phyloP scores from a whole-genome alignment of 2,329 filamentous ascomycete genomes.

The Rhinocladiella mackenziei region DNA sequence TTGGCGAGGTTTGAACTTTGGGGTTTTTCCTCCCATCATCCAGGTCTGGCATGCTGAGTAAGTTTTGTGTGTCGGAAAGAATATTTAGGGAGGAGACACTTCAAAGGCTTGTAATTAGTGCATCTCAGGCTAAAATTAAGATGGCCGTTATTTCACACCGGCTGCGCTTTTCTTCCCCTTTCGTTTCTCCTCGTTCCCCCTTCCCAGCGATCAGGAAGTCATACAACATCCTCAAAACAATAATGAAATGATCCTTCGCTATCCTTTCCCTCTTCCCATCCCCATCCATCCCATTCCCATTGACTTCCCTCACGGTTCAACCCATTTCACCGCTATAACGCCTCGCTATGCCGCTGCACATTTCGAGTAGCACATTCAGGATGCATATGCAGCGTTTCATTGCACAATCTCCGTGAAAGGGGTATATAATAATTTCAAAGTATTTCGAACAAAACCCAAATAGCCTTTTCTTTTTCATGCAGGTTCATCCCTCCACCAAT shows the following conservation, averaged over 20 bases:
- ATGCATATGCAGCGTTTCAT: conserved; percentile 16
- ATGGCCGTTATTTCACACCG: too few species aligned
- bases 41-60: conserved; percentile 22
- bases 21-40: conserved; percentile 20
- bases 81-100: conserved; percentile 16
- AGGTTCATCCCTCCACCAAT: conserved; percentile 68
- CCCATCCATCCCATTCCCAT: neutral
- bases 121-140: neutral
- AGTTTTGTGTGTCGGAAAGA: conserved; percentile 14
- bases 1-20: conserved; percentile 4
- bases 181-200: too few species aligned
- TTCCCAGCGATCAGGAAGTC: neutral
- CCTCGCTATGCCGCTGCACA: conserved; percentile 24
- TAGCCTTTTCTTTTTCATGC: neutral
- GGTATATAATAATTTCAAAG: conserved; percentile 23
- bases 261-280: too few species aligned
- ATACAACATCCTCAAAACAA: conserved; percentile 1
- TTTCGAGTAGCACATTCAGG: conserved; percentile 11
- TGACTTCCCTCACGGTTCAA: neutral
- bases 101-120: neutral
- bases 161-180: too few species aligned
- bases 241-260: conserved; percentile 3
- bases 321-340: conserved; percentile 11
- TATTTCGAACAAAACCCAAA: conserved; percentile 8
- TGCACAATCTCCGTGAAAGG: conserved; percentile 16